Base-by-base conservation (phyloP, 1,284 basidiomycete genomes). In the Coniophora puteana region DNA sequence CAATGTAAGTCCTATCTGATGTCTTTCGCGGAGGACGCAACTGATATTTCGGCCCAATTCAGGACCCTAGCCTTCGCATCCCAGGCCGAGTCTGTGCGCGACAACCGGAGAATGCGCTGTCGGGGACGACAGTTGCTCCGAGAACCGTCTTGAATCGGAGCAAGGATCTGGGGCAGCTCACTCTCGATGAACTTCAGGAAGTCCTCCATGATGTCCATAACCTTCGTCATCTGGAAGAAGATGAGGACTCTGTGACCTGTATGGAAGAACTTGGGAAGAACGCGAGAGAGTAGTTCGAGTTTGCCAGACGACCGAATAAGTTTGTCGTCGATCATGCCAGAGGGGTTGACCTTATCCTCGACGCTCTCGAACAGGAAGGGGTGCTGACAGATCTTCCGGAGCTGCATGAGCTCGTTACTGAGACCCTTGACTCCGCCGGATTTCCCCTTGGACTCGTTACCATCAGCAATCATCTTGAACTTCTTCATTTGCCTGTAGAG, bases 161-260 rank as follows among this genome's bases (percentile, higher is more conserved):
- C n/a, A n/a, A n/a, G n/a, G n/a, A n/a, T n/a, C n/a, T n/a, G n/a
- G n/a, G n/a, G n/a, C n/a, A n/a, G n/a, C n/a, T n/a, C n/a, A n/a
- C n/a, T n/a, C n/a, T n/a, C n/a, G n/a, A 89, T 84, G 74, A 87
- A 89, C 59, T 90, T 89, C 61, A 98, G 71, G 62, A 97, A 99
- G 62, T 99, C 96, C 60, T 96, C 93, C 80, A 99, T 95, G 62
- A 99, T 97, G 53, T 97, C 93, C 95, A 99, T 98, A 61, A 98
- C 93, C 56, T 93, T 83, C 7, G 95, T 98, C 95, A 98, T 98
- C 67, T 99, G 95, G 85, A 98, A 98, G 81, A 98, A 98, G 61
- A 99, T 97, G 47, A 99, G 81, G 22, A 97, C 93, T 60, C 94
- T 84, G 71, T 99, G 95, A 20, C 86, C 89, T 5, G 90, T 93